Evolutionary conservation across 257 asterid species (phyloP).

Genomic region (Oldenlandia corymbosa): DNA sequence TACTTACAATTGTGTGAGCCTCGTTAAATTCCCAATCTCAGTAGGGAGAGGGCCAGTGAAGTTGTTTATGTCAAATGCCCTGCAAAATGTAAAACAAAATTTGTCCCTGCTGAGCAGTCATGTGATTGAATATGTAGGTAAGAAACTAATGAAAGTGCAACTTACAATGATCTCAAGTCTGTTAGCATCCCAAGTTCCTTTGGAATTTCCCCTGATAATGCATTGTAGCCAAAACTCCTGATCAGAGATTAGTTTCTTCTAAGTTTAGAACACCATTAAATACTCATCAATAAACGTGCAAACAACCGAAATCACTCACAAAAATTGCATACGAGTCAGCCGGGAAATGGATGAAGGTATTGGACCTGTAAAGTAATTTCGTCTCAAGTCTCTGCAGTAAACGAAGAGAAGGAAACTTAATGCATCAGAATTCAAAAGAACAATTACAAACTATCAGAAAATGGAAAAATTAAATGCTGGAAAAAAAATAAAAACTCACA

Average conservation of each 20-base stretch:
- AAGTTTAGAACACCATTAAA: background rate
- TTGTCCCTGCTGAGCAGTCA: background rate
- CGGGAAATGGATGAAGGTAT: conserved; percentile 49
- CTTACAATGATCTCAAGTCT: conserved; percentile 53
- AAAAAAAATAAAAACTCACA: conserved; percentile 6
- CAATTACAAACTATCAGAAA: background rate
- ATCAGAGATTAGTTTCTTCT: background rate
- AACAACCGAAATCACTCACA: conserved; percentile 34
- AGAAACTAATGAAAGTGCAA: background rate
- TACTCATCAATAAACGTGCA: background rate
- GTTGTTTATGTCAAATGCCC: conserved; percentile 51
- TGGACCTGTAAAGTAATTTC: conserved; percentile 60
- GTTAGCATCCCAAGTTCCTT: conserved; percentile 60
- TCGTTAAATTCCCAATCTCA: conserved; percentile 57
- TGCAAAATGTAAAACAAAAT: conserved; percentile 23
- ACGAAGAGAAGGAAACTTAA: background rate
- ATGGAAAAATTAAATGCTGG: background rate
- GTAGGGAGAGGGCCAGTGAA: conserved; percentile 75
- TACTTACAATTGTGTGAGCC: conserved; percentile 50
- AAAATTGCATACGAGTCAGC: conserved; percentile 54
- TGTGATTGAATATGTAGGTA: background rate
- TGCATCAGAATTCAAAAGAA: background rate
- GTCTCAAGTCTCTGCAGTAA: conserved; percentile 44
- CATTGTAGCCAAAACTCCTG: conserved; percentile 51
- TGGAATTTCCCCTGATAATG: conserved; percentile 68